Percentiles rank a stretch among this genome's conserved stretches.
Conservation (phyloP, 345 rosid species). For the Rubroshorea leprosula region DNA sequence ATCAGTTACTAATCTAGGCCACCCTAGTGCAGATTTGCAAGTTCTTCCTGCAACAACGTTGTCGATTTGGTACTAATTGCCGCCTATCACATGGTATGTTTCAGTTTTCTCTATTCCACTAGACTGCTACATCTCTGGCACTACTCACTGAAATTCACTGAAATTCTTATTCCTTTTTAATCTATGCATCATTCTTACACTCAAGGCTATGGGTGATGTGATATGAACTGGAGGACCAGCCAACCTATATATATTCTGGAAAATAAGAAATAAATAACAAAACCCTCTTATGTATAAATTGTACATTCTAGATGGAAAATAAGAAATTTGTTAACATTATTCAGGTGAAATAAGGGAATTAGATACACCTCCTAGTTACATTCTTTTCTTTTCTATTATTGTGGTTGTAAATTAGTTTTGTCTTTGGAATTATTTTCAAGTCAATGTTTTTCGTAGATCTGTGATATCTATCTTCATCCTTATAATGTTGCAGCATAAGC, state of each 20-base stretch:
- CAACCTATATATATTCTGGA: conserved; percentile 1
- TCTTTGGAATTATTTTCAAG: background rate
- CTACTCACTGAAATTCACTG: background rate
- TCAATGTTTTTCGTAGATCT: too few relatives aligned
- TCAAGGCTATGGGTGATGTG: background rate
- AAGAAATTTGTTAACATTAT: background rate
- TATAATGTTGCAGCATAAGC: too few relatives aligned
- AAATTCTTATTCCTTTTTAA: too few relatives aligned
- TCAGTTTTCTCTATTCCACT: conserved; percentile 15
- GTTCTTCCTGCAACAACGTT: conserved; percentile 91
- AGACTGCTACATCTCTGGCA: background rate
- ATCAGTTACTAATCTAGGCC: conserved; percentile 46
- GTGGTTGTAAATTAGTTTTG: conserved; percentile 6
- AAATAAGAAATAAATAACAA: conserved; percentile 6
- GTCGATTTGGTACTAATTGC: conserved; percentile 90
- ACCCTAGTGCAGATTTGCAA: conserved; percentile 91
- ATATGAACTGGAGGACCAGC: background rate
- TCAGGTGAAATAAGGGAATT: conserved; percentile 2
- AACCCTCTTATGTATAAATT: conserved; percentile 2
- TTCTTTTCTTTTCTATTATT: background rate
- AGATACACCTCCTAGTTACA: conserved; percentile 1
- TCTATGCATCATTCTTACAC: conserved; percentile 3
- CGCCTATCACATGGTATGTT: conserved; percentile 92
- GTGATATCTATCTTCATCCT: too few relatives aligned
- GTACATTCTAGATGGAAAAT: background rate